Base-by-base conservation (phyloP, 2,329 filamentous ascomycete species). In the Aspergillus sergii region DNA sequence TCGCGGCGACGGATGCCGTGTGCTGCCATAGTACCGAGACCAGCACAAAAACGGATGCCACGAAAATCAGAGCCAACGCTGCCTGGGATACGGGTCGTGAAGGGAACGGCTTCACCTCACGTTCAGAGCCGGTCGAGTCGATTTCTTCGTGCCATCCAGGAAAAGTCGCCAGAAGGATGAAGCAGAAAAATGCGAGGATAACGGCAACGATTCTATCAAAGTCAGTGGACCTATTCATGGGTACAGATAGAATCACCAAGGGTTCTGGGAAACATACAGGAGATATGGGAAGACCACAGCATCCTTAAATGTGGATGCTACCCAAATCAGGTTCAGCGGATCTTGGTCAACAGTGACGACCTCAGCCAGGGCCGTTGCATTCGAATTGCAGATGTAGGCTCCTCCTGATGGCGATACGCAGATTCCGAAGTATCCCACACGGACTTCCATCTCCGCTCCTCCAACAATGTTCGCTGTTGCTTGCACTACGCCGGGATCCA, bases 251-350 rank as follows among this genome's bases (percentile, higher is more conserved):
- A 41, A 14, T 6, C 6, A 34, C 32, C 32, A 30, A 30, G 34
- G 51, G 36, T 28, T 11, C n/a, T 36, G 3, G 8, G 10, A n/a
- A 51, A 83, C 91, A 83, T 79, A 95, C 91, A 99, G 90, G 23
- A 99, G 83, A 75, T 98, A 99, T 11, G 95, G 95, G 77, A 99
- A 99, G 51, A 99, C 94, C 76, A 99, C 95, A 81, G 94, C 94
- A 79, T 98, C 93, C 80, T 98, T 98, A 83, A 99, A 99, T 69
- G 96, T 96, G 71, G 91, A 90, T 28, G 95, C 94, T 60, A 99
- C 88, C 95, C 94, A 99, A 72, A 99, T 94, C 73, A 99, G 83
- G 79, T 99, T 99, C 74, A 99, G 84, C 45, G 95, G 95, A 81
- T 99, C 95, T 79, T 97, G 92, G 74, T 97, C 93, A 48, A 96